These are phyloP conservation scores for Amauroascus verrucosus DNA, from an alignment of 2,329 filamentous ascomycete species.

Conservation along the genomic window DNA sequence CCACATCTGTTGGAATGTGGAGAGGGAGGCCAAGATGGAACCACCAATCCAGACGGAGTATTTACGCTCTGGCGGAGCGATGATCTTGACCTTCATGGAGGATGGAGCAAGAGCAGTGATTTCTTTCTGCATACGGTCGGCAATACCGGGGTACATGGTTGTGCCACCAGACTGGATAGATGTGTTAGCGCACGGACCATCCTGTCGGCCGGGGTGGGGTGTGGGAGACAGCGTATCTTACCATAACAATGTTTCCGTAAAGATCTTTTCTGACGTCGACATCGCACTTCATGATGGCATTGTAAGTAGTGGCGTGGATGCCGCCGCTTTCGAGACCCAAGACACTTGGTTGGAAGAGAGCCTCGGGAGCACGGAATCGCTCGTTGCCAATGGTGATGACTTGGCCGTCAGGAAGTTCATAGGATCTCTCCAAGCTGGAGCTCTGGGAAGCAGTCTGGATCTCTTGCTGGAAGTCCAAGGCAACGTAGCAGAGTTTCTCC, in stretches of 20 bases:
- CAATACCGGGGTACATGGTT: constrained; percentile 99
- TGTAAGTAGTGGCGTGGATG: constrained; percentile 99
- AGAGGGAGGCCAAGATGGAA: constrained; percentile 98
- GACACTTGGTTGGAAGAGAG: constrained; percentile 97
- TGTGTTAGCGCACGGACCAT: constrained; percentile 4
- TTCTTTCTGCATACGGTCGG: constrained; percentile 99
- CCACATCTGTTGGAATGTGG: constrained; percentile 99
- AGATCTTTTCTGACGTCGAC: constrained; percentile 99
- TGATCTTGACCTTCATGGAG: constrained; percentile 99
- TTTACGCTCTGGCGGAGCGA: constrained; percentile 99
- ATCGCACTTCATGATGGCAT: constrained; percentile 99
- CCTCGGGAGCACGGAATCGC: constrained; percentile 98
- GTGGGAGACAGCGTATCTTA: constrained; percentile 43
- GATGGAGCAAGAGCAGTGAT: constrained; percentile 98
- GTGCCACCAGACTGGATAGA: constrained; percentile 85
- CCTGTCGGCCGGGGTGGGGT: background rate
- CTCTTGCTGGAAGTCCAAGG: constrained; percentile 99
- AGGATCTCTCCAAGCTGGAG: constrained; percentile 98
- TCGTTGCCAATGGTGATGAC: constrained; percentile 99
- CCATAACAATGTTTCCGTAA: constrained; percentile 99
- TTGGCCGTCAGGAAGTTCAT: constrained; percentile 98
- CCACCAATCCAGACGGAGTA: constrained; percentile 99
- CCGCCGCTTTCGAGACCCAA: constrained; percentile 96
- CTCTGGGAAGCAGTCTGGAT: constrained; percentile 99
- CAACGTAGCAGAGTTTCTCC: constrained; percentile 99